Evolutionary conservation across 2,329 filamentous ascomycete genomes (phyloP), one percentile per base, ranked within the genome.

Genomic region (Diaporthe ilicicola): DNA sequence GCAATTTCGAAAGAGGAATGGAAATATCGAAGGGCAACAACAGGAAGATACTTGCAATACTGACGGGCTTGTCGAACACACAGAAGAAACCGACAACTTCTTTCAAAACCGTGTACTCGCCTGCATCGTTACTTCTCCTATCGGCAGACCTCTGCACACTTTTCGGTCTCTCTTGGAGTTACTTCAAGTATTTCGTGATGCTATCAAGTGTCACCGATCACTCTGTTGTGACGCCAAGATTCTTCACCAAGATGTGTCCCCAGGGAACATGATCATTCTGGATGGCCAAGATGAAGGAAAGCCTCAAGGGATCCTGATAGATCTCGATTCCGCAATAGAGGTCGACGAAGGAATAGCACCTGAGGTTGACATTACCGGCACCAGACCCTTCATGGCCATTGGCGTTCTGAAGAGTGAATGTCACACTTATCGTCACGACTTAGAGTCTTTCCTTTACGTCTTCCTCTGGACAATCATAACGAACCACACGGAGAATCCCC

Each of bases 121-220:
- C 37, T 44, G 37, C 55, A 7, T 59, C 22, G 22, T 59, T 13
- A 59, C 37, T 29, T 59, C 55, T 19, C 37, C 55, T 59, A 37
- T 59, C 55, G 37, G 55, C 22, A 42, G 55, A 29, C 55, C 55
- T 29, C 34, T 44, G 5, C 55, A 59, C 22, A 59, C 55, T 42
- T 59, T 44, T 44, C 55, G 9, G 37, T 59, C 55, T 78, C 29
- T 79, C 76, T 10, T 75, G 81, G 70, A 70, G 76, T 69, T 74
- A 76, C 69, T 79, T 76, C 69, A 34, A 74, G 56, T 44, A 1
- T 59, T 59, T 59, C 55, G 37, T 44, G 55, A 59, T 59, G 55
- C 37, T 44, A 29, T 59, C 55, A 59, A 29, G 37, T 59, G 37
- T 59, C 55, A 59, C 15, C 37, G 24, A 59, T 59, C 55, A 44